phyloP scores from a whole-genome alignment of 106 monocot genomes.

The Apostasia ramifera region DNA sequence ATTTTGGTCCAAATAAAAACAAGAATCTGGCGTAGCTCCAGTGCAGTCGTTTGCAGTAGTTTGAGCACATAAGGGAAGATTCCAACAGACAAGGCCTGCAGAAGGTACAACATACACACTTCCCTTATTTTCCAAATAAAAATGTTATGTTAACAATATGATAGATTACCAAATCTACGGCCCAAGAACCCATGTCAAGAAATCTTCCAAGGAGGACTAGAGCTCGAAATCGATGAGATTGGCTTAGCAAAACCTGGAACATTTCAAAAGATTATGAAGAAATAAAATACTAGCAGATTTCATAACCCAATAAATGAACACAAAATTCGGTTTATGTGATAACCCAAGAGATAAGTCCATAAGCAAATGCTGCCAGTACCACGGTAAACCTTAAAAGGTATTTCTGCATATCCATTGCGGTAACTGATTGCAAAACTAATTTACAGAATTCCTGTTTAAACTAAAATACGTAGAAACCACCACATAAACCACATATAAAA shows the following conservation, averaged over 20 bases:
- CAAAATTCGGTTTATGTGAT: too few species aligned
- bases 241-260: slow-evolving; percentile 85
- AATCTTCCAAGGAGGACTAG: slow-evolving; percentile 95
- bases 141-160: background rate
- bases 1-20: slow-evolving; percentile 99
- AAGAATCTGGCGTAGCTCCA: slow-evolving; percentile 86
- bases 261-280: background rate
- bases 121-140: background rate
- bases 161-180: slow-evolving; percentile 76
- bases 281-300: background rate
- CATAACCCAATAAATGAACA: too few species aligned
- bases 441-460: too few species aligned
- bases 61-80: slow-evolving; percentile 97
- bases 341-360: too few species aligned
- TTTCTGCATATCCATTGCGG: too few species aligned
- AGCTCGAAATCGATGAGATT: slow-evolving; percentile 89
- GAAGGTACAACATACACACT: background rate
- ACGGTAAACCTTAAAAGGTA: too few species aligned
- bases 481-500: too few species aligned
- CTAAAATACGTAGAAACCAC: too few species aligned
- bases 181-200: slow-evolving; percentile 98
- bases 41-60: slow-evolving; percentile 77
- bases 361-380: too few species aligned
- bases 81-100: slow-evolving; percentile 92
- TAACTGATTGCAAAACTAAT: too few species aligned